Conservation (phyloP, 2,329 filamentous ascomycete genomes). For the Diplodia mutila region DNA sequence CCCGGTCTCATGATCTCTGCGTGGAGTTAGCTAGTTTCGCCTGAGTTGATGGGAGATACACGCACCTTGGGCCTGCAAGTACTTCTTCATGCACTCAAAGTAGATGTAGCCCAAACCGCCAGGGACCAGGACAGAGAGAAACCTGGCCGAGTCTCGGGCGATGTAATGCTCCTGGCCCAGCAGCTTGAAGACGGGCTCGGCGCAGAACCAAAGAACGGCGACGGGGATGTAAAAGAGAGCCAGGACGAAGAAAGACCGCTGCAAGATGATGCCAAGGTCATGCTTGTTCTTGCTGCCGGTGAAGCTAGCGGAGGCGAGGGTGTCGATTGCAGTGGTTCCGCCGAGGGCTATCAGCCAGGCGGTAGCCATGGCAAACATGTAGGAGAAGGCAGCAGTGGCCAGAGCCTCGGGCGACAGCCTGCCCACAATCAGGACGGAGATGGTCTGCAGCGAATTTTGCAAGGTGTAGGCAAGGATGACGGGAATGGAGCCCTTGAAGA, state of each 20-base stretch:
- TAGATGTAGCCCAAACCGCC: conserved; percentile 86
- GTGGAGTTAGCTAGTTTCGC: conserved; percentile 26
- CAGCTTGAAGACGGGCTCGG: conserved; percentile 72
- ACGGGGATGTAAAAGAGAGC: conserved; percentile 73
- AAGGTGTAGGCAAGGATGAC: conserved; percentile 84
- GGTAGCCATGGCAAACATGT: conserved; percentile 92
- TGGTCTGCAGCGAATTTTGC: conserved; percentile 82
- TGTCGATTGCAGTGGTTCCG: conserved; percentile 84
- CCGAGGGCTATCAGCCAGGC: conserved; percentile 86
- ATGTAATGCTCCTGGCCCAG: conserved; percentile 81
- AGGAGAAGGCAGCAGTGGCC: conserved; percentile 81
- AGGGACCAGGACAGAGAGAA: conserved; percentile 74
- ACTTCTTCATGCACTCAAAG: conserved; percentile 76
- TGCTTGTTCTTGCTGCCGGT: conserved; percentile 79
- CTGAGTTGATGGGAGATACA: background rate
- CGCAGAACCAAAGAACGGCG: conserved; percentile 72
- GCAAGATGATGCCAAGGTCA: conserved; percentile 76
- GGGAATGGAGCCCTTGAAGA: conserved; percentile 71
- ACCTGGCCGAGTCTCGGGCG: conserved; percentile 71
- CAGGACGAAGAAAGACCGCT: conserved; percentile 74
- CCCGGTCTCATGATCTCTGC: conserved; percentile 65
- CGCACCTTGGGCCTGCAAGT: conserved; percentile 60
- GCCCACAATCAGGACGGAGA: conserved; percentile 80
- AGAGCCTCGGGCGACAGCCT: conserved; percentile 78
- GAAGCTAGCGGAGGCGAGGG: conserved; percentile 79